A percentile compares a stretch with the other conserved stretches of the same genome.
These are phyloP conservation scores for Xanthoceras sorbifolium DNA, from an alignment of 345 rosid genomes.

Conservation along the genomic window DNA sequence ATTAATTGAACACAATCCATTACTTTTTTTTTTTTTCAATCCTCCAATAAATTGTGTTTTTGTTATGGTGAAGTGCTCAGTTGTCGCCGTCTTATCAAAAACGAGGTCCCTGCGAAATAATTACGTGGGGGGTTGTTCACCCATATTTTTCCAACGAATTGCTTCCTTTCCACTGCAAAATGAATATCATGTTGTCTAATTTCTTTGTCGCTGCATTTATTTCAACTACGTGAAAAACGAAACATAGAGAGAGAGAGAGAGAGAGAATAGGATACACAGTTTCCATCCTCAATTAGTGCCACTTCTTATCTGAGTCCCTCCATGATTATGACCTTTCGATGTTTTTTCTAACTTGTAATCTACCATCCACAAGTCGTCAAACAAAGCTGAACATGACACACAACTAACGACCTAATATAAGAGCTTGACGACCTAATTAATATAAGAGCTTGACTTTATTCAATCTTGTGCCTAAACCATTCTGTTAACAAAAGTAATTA, in stretches of 20 bases:
- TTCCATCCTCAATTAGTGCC: neutral
- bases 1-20: neutral
- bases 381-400: no score
- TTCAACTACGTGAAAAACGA: no score
- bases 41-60: neutral
- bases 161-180: neutral
- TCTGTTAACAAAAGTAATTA: no score
- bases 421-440: no score
- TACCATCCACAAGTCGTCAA: no score
- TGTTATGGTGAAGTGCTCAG: neutral
- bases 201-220: neutral
- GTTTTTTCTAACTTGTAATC: neutral
- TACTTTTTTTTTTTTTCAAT: no score
- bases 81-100: constrained; percentile 4
- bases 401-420: no score
- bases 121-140: neutral
- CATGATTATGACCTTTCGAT: neutral
- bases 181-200: neutral
- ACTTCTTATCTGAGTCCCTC: neutral
- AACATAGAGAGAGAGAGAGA: no score
- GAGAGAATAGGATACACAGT: no score
- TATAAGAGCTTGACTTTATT: no score
- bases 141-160: constrained; percentile 3
- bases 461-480: no score
- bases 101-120: neutral